Conservation (phyloP, 345 rosid genomes). For the Noccaea caerulescens region DNA sequence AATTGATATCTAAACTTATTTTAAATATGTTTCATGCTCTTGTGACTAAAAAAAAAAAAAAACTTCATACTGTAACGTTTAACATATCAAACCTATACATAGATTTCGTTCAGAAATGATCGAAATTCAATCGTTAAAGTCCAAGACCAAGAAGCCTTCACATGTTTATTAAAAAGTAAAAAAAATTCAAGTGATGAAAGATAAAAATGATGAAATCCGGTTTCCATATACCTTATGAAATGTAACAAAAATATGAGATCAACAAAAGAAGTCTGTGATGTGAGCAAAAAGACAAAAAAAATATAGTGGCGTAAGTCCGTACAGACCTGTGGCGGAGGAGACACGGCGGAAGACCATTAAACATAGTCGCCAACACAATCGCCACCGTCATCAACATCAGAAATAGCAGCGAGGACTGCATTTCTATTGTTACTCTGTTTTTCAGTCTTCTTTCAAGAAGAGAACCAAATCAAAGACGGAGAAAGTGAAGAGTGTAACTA, state of each 20-base stretch:
- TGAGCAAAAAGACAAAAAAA: not conserved
- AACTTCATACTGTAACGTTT: too few relatives aligned
- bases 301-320: not conserved
- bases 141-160: not conserved
- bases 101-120: not conserved
- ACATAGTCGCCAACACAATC: constrained; percentile 11
- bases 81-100: too few relatives aligned
- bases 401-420: constrained; percentile 19
- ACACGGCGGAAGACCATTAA: constrained; percentile 19
- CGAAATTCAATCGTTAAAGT: not conserved
- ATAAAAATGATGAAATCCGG: not conserved
- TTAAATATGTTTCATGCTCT: not conserved
- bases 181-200: not conserved
- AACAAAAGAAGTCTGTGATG: not conserved
- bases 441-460: not conserved
- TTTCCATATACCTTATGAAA: not conserved
- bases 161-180: not conserved
- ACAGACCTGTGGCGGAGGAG: constrained; percentile 28
- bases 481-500: constrained; percentile 8
- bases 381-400: constrained; percentile 13
- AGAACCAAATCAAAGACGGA: not conserved
- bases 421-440: not conserved
- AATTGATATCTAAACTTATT: too few relatives aligned
- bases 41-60: not conserved
- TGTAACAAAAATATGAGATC: not conserved